Conservation (phyloP, 1,139 yeast genomes). For the Kodamaea ohmeri region DNA sequence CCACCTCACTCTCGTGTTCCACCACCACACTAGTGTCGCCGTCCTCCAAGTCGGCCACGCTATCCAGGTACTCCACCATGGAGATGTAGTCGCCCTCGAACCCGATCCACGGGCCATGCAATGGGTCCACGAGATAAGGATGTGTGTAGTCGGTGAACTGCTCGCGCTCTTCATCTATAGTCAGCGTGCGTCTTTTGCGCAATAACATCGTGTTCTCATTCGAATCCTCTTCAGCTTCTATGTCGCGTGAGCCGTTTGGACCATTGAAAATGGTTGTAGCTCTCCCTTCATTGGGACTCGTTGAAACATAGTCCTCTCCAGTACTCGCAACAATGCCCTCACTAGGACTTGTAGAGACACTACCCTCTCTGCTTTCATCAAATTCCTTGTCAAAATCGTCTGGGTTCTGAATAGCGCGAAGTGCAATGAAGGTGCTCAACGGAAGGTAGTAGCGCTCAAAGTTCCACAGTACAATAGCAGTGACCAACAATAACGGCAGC, state of each 20-base stretch:
- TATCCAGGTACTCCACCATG: conserved; percentile 30
- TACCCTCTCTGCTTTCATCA: conserved; percentile 25
- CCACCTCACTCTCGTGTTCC: conserved; percentile 24
- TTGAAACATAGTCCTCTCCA: too few species aligned
- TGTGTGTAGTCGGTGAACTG: conserved; percentile 48
- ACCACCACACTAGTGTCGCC: conserved; percentile 24
- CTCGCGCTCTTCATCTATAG: conserved; percentile 58
- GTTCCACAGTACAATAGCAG: conserved; percentile 50
- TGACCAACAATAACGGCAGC: conserved; percentile 51
- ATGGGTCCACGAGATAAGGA: conserved; percentile 46
- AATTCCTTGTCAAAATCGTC: conserved; percentile 41
- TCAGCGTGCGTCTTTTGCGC: conserved; percentile 34
- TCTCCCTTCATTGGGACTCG: too few species aligned
- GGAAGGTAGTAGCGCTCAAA: conserved; percentile 63
- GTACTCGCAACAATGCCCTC: too few species aligned
- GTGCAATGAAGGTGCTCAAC: conserved; percentile 57
- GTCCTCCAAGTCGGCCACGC: conserved; percentile 21
- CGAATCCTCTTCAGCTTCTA: too few species aligned
- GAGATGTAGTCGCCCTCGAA: conserved; percentile 53
- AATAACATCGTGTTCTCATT: background rate
- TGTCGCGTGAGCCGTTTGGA: too few species aligned
- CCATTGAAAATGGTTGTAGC: background rate
- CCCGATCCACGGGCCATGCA: conserved; percentile 59
- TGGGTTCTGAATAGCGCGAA: conserved; percentile 56
- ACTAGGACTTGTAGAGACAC: too few species aligned